phyloP scores from a whole-genome alignment of 2,329 filamentous ascomycete genomes.

The Paecilomyces formosus region DNA sequence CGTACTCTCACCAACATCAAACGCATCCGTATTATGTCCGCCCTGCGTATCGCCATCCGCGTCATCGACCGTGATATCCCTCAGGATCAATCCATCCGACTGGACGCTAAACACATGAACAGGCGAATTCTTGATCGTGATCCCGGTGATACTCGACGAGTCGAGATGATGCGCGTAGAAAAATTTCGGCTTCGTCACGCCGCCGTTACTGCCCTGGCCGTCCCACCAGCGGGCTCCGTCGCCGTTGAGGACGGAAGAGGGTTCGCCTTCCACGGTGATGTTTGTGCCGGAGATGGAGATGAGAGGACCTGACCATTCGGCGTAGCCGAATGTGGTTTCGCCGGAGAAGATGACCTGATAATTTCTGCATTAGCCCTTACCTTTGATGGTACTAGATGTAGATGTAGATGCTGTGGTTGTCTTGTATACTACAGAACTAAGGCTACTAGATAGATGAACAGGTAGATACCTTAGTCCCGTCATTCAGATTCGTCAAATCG shows the following conservation, averaged over 20 bases:
- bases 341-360: slow-evolving; percentile 54
- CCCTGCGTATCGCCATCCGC: slow-evolving; percentile 43
- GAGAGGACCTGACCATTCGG: slow-evolving; percentile 59
- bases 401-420: neutral
- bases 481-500: slow-evolving; percentile 47
- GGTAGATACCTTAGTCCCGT: slow-evolving; percentile 40
- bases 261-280: slow-evolving; percentile 47
- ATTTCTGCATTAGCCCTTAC: neutral
- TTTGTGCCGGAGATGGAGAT: slow-evolving; percentile 53
- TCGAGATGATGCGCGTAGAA: slow-evolving; percentile 40
- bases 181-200: slow-evolving; percentile 59
- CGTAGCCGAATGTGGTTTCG: slow-evolving; percentile 59
- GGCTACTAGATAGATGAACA: neutral
- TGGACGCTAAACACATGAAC: slow-evolving; percentile 29
- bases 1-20: slow-evolving; percentile 47
- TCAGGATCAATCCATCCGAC: slow-evolving; percentile 45
- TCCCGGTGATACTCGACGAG: slow-evolving; percentile 20
- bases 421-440: no score
- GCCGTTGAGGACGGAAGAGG: slow-evolving; percentile 49
- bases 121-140: slow-evolving; percentile 26
- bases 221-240: slow-evolving; percentile 57
- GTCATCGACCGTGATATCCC: slow-evolving; percentile 51
- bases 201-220: slow-evolving; percentile 51
- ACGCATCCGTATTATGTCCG: slow-evolving; percentile 53
- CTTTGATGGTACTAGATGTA: neutral